phyloP scores from a whole-genome alignment of 139 green algal genomes.

The Pleodorina starrii region DNA sequence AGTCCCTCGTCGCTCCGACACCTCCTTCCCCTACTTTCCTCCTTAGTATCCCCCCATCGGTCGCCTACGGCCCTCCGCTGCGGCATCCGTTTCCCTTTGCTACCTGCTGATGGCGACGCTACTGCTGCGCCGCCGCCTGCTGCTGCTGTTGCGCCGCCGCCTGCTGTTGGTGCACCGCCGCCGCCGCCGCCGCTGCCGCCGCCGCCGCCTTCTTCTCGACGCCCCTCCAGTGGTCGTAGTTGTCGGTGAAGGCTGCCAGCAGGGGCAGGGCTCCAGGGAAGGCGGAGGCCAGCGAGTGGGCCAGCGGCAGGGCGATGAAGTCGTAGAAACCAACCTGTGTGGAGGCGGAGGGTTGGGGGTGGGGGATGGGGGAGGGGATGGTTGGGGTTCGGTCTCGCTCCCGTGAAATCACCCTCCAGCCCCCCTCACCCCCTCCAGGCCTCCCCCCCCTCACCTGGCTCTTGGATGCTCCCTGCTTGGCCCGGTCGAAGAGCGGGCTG shows the following conservation, averaged over 20 bases:
- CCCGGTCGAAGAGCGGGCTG: slow-evolving; percentile 67
- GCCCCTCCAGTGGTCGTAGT: slow-evolving; percentile 46
- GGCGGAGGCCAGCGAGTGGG: not conserved
- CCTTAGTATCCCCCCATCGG: no score
- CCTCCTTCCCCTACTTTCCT: no score
- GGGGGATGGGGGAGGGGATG: not conserved
- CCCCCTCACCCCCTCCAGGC: not conserved
- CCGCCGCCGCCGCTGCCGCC: no score
- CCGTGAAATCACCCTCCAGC: no score
- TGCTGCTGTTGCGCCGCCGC: not conserved
- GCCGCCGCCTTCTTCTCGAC: not conserved
- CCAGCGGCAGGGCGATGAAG: slow-evolving; percentile 31
- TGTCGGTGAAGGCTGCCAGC: not conserved
- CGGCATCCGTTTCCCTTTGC: no score
- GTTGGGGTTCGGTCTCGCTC: no score
- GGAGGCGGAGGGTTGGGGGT: not conserved
- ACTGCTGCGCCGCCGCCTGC: not conserved
- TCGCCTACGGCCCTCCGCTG: no score
- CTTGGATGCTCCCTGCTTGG: slow-evolving; percentile 57
- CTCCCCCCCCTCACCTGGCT: slow-evolving; percentile 48
- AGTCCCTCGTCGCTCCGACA: no score
- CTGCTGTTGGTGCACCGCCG: no score
- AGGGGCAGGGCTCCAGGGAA: slow-evolving; percentile 35
- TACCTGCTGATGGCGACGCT: not conserved
- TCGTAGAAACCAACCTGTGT: slow-evolving; percentile 52